Base-by-base conservation (phyloP, 768 basidiomycete species). In the Lanmaoa pseudosensibilis region DNA sequence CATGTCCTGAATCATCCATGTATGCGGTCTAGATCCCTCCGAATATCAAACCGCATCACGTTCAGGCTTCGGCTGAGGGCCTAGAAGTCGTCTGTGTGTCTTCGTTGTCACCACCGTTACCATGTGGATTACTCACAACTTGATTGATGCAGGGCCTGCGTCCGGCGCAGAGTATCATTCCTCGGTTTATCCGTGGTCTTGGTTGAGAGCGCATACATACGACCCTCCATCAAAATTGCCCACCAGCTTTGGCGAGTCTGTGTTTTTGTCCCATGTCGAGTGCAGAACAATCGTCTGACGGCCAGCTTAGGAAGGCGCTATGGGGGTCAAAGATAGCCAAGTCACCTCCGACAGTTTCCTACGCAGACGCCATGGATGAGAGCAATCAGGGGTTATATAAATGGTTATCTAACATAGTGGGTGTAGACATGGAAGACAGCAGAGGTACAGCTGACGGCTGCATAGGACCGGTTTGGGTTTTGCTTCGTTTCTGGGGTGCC, bases 101-200 rank as follows among this genome's bases (percentile, higher is more conserved):
- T 16, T 19, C 21, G 18, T 50, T 19, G 27, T 38, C 25, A 44
- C 27, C 16, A 5, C 10, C 19, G 15, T 46, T 34, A 37, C 37
- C 19, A 21, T 30, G 30, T 34, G 23, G 12, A 33, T 33, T 21
- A 36, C 50, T 65, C 10, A 57, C 34, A 21, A 25, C 4, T 19
- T 32, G 47, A 37, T 43, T 15, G 16, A 49, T 37, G 7, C 52
- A 73, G 70, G 70, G 70, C 59, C 67, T 11, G 50, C 38, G 11
- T 41, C 57, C 3, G 47, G 57, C 13, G 72, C 81, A 12, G 74
- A 80, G 48, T 74, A 78, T 2, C 95, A 98, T 67, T 72, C 79
- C n/a, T 95, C 94, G 0, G 61, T 87, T 48, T 98, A 92, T 65
- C 93, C 95, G 0, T 93, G 92, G 88, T 75, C 82, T 37, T 96